phyloP scores from a whole-genome alignment of 805 yeast genomes.

The Lipomyces orientalis region DNA sequence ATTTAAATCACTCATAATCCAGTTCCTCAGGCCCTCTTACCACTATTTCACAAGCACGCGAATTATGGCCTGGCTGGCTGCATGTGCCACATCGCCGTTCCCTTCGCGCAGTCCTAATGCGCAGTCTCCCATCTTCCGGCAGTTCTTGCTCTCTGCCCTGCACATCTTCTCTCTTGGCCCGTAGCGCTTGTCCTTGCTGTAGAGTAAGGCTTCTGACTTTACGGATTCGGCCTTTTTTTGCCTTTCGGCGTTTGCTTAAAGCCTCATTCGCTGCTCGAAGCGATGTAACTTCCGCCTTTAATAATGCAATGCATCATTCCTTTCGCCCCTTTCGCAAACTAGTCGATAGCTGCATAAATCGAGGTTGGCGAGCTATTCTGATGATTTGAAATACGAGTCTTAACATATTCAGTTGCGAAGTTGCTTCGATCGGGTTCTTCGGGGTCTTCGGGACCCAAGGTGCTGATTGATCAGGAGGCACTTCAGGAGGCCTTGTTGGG shows the following conservation, averaged over 20 bases:
- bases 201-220: not conserved
- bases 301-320: not conserved
- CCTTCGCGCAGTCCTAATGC: too few relatives aligned
- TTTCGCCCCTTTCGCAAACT: conserved; percentile 2
- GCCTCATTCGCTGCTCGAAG: not conserved
- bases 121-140: not conserved
- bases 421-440: not conserved
- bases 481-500: too few relatives aligned
- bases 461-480: too few relatives aligned
- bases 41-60: too few relatives aligned
- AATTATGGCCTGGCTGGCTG: too few relatives aligned
- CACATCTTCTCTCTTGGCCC: not conserved
- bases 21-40: too few relatives aligned
- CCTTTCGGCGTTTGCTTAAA: conserved; percentile 1
- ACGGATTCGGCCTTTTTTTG: not conserved
- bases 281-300: not conserved
- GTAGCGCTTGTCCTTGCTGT: not conserved
- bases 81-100: too few relatives aligned
- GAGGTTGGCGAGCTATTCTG: conserved; percentile 6
- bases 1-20: too few relatives aligned
- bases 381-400: not conserved
- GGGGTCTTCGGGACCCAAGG: not conserved
- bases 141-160: not conserved
- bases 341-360: conserved; percentile 1
- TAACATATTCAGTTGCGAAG: not conserved